Conservation (phyloP, 306 rosid genomes). For the Fragaria ananassa region DNA sequence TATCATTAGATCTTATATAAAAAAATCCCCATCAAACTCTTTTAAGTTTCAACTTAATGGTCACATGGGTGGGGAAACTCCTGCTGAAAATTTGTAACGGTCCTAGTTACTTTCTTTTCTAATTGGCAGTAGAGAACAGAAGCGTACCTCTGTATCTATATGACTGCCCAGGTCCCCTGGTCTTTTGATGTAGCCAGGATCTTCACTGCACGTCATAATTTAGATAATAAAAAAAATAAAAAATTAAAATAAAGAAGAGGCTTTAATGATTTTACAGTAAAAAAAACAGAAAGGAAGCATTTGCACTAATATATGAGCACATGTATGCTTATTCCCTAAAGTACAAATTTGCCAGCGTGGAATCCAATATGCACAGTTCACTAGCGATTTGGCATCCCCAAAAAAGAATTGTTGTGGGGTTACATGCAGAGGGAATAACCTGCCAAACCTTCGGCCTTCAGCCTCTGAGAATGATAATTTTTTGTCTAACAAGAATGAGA, state of each 20-base stretch:
- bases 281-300: conserved; percentile 13
- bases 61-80: conserved; percentile 13
- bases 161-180: conserved; percentile 53
- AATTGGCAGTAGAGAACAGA: conserved; percentile 1
- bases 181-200: conserved; percentile 85
- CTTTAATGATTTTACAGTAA: background rate
- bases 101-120: conserved; percentile 3
- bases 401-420: background rate
- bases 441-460: background rate
- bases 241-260: background rate
- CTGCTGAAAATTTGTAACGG: conserved; percentile 11
- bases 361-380: background rate
- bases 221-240: background rate
- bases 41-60: background rate
- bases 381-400: background rate
- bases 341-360: background rate
- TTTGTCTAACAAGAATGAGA: background rate
- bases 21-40: background rate
- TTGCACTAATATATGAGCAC: conserved; percentile 8
- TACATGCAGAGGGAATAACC: background rate
- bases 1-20: conserved; percentile 9
- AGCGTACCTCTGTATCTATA: conserved; percentile 60
- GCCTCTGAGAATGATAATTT: background rate
- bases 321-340: background rate
- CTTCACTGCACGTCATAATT: conserved; percentile 53